phyloP scores from a whole-genome alignment of 1,139 yeast species.

The Blastobotrys apis region DNA sequence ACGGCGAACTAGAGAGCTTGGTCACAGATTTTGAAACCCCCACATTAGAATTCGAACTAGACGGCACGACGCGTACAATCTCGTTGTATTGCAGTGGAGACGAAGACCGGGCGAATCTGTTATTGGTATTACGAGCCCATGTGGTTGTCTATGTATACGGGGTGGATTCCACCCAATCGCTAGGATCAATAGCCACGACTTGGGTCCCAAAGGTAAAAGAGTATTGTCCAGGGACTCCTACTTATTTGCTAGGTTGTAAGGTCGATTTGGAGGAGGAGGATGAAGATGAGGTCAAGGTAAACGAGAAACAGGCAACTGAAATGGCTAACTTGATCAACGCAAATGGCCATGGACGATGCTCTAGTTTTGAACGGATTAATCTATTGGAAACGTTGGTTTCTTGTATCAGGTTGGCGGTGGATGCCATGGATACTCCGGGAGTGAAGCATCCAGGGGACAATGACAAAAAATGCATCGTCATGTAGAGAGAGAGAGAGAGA shows the following conservation, averaged over 20 bases:
- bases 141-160: conserved; percentile 6
- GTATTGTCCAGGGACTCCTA: conserved; percentile 9
- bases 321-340: conserved; percentile 3
- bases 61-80: background rate
- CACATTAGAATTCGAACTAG: conserved; percentile 6
- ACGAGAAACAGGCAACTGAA: conserved; percentile 4
- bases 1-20: conserved; percentile 6
- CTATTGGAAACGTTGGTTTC: conserved; percentile 7
- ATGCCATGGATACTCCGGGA: background rate
- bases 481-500: conserved; percentile 3
- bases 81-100: conserved; percentile 6
- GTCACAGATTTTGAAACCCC: conserved; percentile 10
- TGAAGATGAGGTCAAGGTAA: conserved; percentile 8
- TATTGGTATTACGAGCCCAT: conserved; percentile 9
- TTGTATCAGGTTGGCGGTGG: conserved; percentile 4
- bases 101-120: conserved; percentile 1
- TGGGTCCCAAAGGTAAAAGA: conserved; percentile 4
- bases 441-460: background rate
- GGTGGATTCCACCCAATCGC: conserved; percentile 3
- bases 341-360: conserved; percentile 5
- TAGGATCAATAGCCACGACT: conserved; percentile 1
- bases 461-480: conserved; percentile 9
- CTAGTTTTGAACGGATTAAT: conserved; percentile 1
- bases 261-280: conserved; percentile 6
- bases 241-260: conserved; percentile 9